Base-by-base conservation (phyloP, 2,329 filamentous ascomycete genomes). In the Myriosclerotinia duriaeana region DNA sequence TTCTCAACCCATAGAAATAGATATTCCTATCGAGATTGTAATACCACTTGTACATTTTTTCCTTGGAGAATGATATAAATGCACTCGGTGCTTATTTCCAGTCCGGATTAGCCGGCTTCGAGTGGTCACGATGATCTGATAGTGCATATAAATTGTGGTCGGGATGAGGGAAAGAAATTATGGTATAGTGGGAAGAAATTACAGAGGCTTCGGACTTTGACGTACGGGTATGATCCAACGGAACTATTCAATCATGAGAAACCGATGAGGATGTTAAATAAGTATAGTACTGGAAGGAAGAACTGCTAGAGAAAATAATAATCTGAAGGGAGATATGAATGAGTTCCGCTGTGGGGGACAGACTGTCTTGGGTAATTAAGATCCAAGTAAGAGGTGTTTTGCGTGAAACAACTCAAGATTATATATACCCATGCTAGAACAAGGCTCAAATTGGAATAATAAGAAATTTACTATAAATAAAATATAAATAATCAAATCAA, bases 31-130 rank as follows among this genome's bases (percentile, higher is more conserved):
- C 46, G 46, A 3, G 22, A 22, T 26, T 26, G 26, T n/a, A 50
- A 20, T n/a, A 22, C 46, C 20, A 50, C 22, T 9, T 50, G 22
- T 22, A 50, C 46, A 22, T 22, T 50, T 4, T 50, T n/a, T 36
- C 14, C 26, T 22, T 56, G 12, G 36, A 56, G 26, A 42, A 56
- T 42, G n/a, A 4, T 3, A 56, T 56, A 14, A 56, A 56, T 56
- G 36, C 53, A 8, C 42, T 56, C 17, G 53, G 53, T 40, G 53
- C 36, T 42, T 56, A 38, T 44, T 56, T 56, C 5, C 54, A 30
- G 12, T 22, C 46, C 7, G 2, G 4, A 22, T 22, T 50, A 3
- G n/a, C 26, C 46, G 7, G 46, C 46, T 50, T 22, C 46, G 2
- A 22, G 46, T 50, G 46, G 46, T 22, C 22, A 50, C 12, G 46